Percentiles rank a stretch among this genome's conserved stretches.
phyloP scores from a whole-genome alignment of 257 asterid species.

The Capsicum chinense region DNA sequence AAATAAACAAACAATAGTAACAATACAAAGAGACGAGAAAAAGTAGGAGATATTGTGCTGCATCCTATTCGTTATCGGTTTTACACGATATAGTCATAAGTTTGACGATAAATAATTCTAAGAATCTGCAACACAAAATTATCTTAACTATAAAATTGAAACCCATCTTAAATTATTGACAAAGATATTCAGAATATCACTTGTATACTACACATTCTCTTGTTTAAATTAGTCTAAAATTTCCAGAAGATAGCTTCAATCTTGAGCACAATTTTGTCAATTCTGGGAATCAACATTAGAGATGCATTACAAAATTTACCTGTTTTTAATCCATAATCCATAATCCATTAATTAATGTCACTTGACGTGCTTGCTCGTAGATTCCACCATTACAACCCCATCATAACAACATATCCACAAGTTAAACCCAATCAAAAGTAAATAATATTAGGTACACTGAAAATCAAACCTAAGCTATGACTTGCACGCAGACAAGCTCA shows the following conservation, averaged over 20 bases:
- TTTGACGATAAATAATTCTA: too few relatives aligned
- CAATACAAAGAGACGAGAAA: too few relatives aligned
- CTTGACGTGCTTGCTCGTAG: slow-evolving; percentile 9
- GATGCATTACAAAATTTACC: not conserved
- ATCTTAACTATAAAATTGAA: too few relatives aligned
- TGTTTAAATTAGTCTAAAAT: not conserved
- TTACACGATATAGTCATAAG: too few relatives aligned
- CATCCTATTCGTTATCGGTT: too few relatives aligned
- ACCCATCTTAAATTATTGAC: too few relatives aligned
- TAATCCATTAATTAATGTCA: not conserved
- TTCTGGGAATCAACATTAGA: slow-evolving; percentile 1
- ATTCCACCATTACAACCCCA: slow-evolving; percentile 3
- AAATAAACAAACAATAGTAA: too few relatives aligned
- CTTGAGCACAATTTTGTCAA: not conserved
- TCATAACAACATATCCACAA: not conserved
- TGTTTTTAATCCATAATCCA: not conserved
- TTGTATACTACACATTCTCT: too few relatives aligned
- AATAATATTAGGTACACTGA: not conserved
- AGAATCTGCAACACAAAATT: too few relatives aligned
- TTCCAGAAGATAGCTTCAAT: slow-evolving; percentile 7
- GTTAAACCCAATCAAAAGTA: not conserved
- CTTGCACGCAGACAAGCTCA: not conserved
- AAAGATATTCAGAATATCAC: too few relatives aligned
- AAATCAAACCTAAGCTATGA: slow-evolving; percentile 18
- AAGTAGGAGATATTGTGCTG: too few relatives aligned